Percentiles rank a stretch among this genome's conserved stretches.
phyloP scores from a whole-genome alignment of 2,329 filamentous ascomycete species.

The Orbilia blumenaviensis region DNA sequence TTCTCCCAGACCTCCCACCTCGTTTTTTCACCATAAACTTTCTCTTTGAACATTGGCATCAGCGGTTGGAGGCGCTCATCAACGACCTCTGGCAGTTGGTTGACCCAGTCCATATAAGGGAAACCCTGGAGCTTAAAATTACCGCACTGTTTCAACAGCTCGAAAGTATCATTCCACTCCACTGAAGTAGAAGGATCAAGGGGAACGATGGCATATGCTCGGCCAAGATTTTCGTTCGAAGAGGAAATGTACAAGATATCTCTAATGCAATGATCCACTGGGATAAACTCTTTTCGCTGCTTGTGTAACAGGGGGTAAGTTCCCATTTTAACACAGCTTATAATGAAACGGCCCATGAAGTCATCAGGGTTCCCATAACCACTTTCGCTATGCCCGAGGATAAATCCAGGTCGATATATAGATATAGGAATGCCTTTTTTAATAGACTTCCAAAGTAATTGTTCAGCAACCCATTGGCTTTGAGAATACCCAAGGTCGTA shows the following conservation, averaged over 20 bases:
- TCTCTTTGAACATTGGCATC: conserved; percentile 18
- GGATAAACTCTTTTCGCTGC: conserved; percentile 36
- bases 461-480: conserved; percentile 18
- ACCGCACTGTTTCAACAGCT: conserved; percentile 4
- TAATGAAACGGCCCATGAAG: conserved; percentile 26
- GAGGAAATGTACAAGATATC: conserved; percentile 30
- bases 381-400: conserved; percentile 13
- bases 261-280: conserved; percentile 18
- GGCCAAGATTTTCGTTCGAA: neutral
- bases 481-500: conserved; percentile 18
- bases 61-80: conserved; percentile 5
- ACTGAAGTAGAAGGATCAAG: neutral
- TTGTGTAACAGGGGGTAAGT: conserved; percentile 21
- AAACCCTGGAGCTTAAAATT: neutral
- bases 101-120: neutral
- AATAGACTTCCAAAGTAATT: conserved; percentile 4
- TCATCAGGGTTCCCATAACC: conserved; percentile 30
- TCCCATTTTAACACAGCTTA: conserved; percentile 9
- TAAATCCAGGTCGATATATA: conserved; percentile 21
- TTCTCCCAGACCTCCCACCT: conserved; percentile 18
- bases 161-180: conserved; percentile 18
- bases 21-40: conserved; percentile 6
- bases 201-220: conserved; percentile 3
- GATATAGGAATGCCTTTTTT: neutral
- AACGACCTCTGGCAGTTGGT: neutral